phyloP scores from a whole-genome alignment of 768 basidiomycete genomes.

The Boletus rufocinnamomeus region DNA sequence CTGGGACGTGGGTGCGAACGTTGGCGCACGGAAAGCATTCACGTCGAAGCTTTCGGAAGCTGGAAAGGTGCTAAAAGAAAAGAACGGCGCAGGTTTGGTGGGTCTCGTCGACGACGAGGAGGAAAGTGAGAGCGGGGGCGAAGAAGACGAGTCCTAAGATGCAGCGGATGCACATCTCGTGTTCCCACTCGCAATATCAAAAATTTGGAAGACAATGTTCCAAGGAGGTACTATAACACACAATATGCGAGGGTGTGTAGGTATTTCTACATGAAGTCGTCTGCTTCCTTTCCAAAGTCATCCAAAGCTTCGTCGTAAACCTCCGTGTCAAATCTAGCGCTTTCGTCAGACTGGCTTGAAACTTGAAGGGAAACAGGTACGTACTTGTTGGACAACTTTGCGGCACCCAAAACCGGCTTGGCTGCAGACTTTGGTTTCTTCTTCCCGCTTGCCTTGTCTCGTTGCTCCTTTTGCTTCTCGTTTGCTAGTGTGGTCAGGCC shows the following conservation, averaged over 20 bases:
- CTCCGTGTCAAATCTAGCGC: conserved; percentile 68
- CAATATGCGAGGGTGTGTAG: conserved; percentile 13
- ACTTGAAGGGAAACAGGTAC: conserved; percentile 20
- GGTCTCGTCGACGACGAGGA: conserved; percentile 73
- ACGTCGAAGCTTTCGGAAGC: conserved; percentile 73
- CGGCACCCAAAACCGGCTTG: conserved; percentile 77
- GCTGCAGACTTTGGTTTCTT: conserved; percentile 74
- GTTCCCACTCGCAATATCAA: conserved; percentile 3
- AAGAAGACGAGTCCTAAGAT: conserved; percentile 29
- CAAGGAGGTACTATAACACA: conserved; percentile 18
- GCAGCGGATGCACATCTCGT: neutral
- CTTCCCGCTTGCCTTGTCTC: conserved; percentile 85
- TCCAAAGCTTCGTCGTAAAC: conserved; percentile 89
- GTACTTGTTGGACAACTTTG: conserved; percentile 66
- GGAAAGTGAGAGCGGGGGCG: conserved; percentile 56
- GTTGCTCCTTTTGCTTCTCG: conserved; percentile 91
- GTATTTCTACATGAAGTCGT: conserved; percentile 86
- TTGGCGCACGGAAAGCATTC: conserved; percentile 81
- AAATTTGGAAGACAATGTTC: neutral
- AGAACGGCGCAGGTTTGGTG: conserved; percentile 63
- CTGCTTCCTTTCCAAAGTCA: conserved; percentile 72
- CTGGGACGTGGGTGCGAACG: conserved; percentile 91
- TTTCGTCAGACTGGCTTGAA: conserved; percentile 15
- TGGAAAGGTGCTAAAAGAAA: conserved; percentile 68
- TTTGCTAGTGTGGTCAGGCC: conserved; percentile 86